Conservation (phyloP, 2,329 filamentous ascomycete genomes). For the Raffaelea ambrosiae region DNA sequence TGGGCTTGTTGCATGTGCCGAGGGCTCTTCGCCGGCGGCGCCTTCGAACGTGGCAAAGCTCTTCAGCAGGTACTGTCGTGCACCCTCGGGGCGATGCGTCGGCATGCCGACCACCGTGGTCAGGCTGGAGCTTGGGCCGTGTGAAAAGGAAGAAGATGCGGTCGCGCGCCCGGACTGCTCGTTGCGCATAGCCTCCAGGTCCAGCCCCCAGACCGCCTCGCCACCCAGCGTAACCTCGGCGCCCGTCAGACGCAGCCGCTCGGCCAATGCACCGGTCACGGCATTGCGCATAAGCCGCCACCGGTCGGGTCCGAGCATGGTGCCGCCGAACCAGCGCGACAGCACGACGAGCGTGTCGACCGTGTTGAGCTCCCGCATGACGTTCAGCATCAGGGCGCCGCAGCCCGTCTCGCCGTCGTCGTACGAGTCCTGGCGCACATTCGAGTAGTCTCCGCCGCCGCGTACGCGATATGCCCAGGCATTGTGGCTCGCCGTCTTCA, state of each 20-base stretch:
- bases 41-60: constrained; percentile 44
- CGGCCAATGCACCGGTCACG: constrained; percentile 45
- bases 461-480: constrained; percentile 42
- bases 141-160: neutral
- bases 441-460: constrained; percentile 18
- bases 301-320: constrained; percentile 52
- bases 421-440: constrained; percentile 39
- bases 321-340: constrained; percentile 54
- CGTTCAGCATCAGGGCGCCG: constrained; percentile 45
- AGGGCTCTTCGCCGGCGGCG: neutral
- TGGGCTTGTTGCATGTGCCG: constrained; percentile 12
- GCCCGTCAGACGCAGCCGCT: constrained; percentile 35
- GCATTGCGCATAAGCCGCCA: constrained; percentile 55
- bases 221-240: constrained; percentile 31
- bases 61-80: constrained; percentile 48
- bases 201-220: constrained; percentile 54
- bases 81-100: constrained; percentile 65
- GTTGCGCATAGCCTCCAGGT: constrained; percentile 42
- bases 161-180: constrained; percentile 12
- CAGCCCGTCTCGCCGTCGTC: constrained; percentile 56
- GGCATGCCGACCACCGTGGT: constrained; percentile 48
- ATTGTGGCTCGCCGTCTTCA: constrained; percentile 51
- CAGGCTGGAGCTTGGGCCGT: constrained; percentile 14
- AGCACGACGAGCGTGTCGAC: constrained; percentile 49
- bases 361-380: constrained; percentile 42